phyloP scores from a whole-genome alignment of 2,329 filamentous ascomycete species.

The Verticillium albo-atrum region DNA sequence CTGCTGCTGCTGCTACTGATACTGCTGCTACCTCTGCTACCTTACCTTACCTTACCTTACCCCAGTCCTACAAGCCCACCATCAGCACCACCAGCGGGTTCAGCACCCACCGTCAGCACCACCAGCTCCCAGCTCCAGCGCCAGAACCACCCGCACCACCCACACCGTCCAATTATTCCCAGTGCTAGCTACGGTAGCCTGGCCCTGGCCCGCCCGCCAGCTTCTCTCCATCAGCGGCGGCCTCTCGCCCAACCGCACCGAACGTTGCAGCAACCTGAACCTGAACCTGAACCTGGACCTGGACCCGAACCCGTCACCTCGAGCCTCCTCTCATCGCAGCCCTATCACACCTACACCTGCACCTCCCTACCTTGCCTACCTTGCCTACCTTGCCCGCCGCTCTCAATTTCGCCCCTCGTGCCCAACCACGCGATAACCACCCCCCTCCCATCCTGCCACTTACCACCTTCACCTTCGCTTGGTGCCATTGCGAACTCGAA shows the following conservation, averaged over 20 bases:
- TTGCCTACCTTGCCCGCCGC: slow-evolving; percentile 5
- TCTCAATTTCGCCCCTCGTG: slow-evolving; percentile 6
- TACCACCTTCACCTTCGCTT: not conserved
- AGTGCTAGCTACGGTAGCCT: not conserved
- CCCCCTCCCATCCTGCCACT: not conserved
- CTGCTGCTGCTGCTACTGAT: not conserved
- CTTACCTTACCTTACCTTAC: no score
- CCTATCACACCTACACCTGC: slow-evolving; percentile 18
- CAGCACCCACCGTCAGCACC: slow-evolving; percentile 2
- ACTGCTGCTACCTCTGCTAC: no score
- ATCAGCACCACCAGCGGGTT: slow-evolving; percentile 2
- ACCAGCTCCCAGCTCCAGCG: not conserved
- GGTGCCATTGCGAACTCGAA: slow-evolving; percentile 3
- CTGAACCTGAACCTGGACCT: slow-evolving; percentile 13
- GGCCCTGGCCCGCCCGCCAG: not conserved
- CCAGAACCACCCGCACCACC: not conserved
- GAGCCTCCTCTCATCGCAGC: slow-evolving; percentile 18
- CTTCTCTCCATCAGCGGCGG: not conserved
- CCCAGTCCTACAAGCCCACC: slow-evolving; percentile 1
- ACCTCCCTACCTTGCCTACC: slow-evolving; percentile 9
- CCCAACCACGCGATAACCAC: slow-evolving; percentile 6
- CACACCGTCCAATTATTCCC: not conserved
- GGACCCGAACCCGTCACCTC: slow-evolving; percentile 12
- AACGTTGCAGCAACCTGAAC: not conserved
- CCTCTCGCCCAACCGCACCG: not conserved